phyloP scores from a whole-genome alignment of 2,329 filamentous ascomycete genomes.

The Alternaria longipes region DNA sequence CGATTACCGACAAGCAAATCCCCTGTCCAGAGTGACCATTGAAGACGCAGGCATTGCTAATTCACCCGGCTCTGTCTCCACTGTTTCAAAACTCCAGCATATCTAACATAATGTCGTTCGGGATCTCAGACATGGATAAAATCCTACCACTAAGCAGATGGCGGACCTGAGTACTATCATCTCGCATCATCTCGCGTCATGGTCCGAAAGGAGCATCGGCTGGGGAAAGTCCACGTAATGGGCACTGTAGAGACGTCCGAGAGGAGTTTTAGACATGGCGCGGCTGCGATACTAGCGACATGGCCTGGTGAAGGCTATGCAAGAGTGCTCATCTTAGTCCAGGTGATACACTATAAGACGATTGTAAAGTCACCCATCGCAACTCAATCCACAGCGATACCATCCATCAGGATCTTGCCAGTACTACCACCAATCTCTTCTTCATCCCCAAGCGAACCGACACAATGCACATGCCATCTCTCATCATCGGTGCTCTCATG shows the following conservation, averaged over 20 bases:
- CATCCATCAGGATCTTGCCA: neutral
- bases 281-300: neutral
- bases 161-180: neutral
- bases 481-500: neutral
- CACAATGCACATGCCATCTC: neutral
- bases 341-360: neutral
- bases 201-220: neutral
- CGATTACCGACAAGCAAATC: neutral
- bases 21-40: neutral
- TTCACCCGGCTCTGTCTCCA: neutral
- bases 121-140: neutral
- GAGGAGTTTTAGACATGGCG: neutral
- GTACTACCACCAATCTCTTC: neutral
- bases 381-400: neutral
- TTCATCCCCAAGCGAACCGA: neutral
- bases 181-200: neutral
- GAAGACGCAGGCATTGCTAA: neutral
- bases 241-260: neutral
- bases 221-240: neutral
- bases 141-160: no score
- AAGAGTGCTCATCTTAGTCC: neutral
- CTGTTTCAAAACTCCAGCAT: neutral
- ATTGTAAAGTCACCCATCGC: neutral
- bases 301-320: neutral
- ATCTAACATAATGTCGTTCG: neutral